Base-by-base conservation (phyloP, 768 basidiomycete species). In the Serendipita indica region DNA sequence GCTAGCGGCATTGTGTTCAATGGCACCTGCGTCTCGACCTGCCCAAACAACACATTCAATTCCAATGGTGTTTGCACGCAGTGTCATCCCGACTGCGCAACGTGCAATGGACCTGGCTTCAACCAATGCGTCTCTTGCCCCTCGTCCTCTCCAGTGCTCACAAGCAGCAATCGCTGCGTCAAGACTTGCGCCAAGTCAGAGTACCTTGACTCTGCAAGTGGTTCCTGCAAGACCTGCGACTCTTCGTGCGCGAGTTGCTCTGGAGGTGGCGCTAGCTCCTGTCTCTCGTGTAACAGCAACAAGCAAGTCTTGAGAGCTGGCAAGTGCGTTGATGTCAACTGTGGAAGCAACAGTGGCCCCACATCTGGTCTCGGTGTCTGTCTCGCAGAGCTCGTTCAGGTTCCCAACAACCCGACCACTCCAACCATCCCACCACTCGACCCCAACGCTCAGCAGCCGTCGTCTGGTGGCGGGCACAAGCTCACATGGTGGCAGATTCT, bases 11-110 rank as follows among this genome's bases (percentile, higher is more conserved):
- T 89, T 18, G 86, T 86, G 25, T 79, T 80, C 12, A 70, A 72
- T 30, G 90, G 90, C 10, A 79, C 80, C 68, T 94, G 90, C 65
- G 79, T 86, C 45, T 71, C 78, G 16, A 76, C 79, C 3, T 93
- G 89, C 65, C 87, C 90, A 0, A 75, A 81, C 35, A 80, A 79
- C 60, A 79, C 82, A 1, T 84, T 90, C 70, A 71, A 74, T 57
- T 77, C 84, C 10, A 75, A 79, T 30, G 79, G 81, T 22, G 70
- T 78, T 27, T 93, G 90, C 71, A 66, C 80, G 58, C 64, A 81
- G 3, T 94, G 91, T 68, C 89, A 93, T 61, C 81, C 88, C 0
- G 91, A 93, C 66, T 94, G 90, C 65, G 80, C 79, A 14, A 81
- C 84, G 1, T 94, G 91, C 69, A 80, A 81, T 22, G 89, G 88